These are phyloP conservation scores for Tolypocladium amazonense DNA, from an alignment of 2,329 filamentous ascomycete genomes.

Conservation along the genomic window DNA sequence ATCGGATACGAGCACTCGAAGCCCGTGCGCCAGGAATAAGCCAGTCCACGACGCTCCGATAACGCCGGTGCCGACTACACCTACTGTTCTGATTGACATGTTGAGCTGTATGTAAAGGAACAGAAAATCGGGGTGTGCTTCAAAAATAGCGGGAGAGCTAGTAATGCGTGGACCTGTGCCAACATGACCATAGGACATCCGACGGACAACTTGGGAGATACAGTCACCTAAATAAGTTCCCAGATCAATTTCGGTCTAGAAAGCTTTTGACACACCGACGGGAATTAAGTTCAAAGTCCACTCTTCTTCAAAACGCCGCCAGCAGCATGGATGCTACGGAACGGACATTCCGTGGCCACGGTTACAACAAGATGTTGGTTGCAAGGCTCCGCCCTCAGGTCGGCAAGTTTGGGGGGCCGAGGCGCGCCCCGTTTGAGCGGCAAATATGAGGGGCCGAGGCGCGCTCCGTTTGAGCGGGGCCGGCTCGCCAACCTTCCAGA, in stretches of 20 bases:
- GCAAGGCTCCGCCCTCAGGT: background rate
- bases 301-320: background rate
- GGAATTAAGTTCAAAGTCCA: background rate
- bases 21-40: conserved; percentile 18
- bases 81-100: conserved; percentile 4
- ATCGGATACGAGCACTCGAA: conserved; percentile 28
- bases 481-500: background rate
- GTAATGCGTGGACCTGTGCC: no score
- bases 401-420: no score
- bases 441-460: background rate
- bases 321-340: background rate
- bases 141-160: no score
- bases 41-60: conserved; percentile 27
- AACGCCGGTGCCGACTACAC: conserved; percentile 21
- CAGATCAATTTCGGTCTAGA: no score
- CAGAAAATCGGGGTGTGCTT: no score
- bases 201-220: no score
- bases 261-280: background rate
- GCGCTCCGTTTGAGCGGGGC: background rate
- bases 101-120: background rate
- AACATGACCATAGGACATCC: no score
- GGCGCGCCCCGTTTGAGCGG: no score
- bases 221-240: no score
- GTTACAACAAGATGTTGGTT: background rate
- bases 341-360: background rate